Base-by-base conservation (phyloP, 768 basidiomycete genomes). In the Pleurotus platypus region DNA sequence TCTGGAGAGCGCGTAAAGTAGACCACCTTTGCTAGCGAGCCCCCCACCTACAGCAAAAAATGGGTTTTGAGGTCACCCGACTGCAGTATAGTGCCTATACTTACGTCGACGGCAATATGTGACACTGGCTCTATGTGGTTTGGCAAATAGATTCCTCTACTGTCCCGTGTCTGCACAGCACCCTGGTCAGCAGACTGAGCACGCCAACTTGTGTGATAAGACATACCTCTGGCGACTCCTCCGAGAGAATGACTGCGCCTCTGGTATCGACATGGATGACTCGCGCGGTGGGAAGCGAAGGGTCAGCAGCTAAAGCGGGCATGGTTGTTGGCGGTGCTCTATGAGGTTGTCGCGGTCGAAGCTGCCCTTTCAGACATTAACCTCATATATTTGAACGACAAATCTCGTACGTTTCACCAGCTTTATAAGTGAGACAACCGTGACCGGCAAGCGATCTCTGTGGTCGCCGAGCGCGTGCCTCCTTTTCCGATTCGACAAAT, bases 41-140 rank as follows among this genome's bases (percentile, higher is more conserved):
- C 97, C 24, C 97, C 97, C 68, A 98, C 89, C 95, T 98, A 65
- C 46, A 51, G 53, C 30, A 58, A 46, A 46, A 60, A 46, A 30
- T 51, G 35, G 42, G 49, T 50, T 64, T 53, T 55, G 40, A 57
- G 55, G 56, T 27, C 37, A 59, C 49, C 55, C 35, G 40, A 57
- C 47, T 54, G 39, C 56, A 35, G 30, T 51, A 48, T 50, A 45
- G 49, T 55, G 42, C 53, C 37, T 12, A 48, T 46, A 83, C 94
- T 76, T 69, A 96, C 95, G 69, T 99, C 96, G 56, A 99, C 87
- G 3, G 97, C 97, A 56, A 98, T 94, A 69, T 98, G 94, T 16
- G 94, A 97, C 13, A 99, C 89, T 20, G 93, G 92, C 72, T 99
- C 97, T 60, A 96, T 96, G 75, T 98, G 87, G 68, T 97, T 95